Percentiles rank a stretch among this genome's conserved stretches.
These are phyloP conservation scores for Magnolia officinalis DNA, from an alignment of 164 flowering plant species.

Conservation along the genomic window DNA sequence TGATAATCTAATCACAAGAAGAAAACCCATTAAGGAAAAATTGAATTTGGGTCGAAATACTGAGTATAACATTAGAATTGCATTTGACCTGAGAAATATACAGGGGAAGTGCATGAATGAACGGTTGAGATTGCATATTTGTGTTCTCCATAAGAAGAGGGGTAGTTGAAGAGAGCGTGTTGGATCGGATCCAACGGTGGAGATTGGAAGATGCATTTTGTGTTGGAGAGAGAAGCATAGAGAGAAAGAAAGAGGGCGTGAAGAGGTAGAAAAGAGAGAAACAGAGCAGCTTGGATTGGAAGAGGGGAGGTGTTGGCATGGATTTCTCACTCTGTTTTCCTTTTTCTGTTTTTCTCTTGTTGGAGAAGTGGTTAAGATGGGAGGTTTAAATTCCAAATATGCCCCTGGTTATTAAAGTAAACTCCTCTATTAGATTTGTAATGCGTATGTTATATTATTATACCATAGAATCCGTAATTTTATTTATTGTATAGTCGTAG, in stretches of 20 bases:
- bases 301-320: slow-evolving; percentile 41
- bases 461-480: too few species aligned
- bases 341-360: neutral
- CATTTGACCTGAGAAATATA: slow-evolving; percentile 61
- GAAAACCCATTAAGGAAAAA: slow-evolving; percentile 14
- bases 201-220: slow-evolving; percentile 66
- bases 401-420: neutral
- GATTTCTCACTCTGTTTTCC: neutral
- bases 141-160: slow-evolving; percentile 76
- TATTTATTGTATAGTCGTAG: too few species aligned
- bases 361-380: neutral
- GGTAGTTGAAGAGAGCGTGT: slow-evolving; percentile 69
- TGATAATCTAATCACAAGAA: slow-evolving; percentile 51
- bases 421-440: neutral
- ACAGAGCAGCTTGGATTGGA: slow-evolving; percentile 76
- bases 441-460: too few species aligned
- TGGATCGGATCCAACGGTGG: slow-evolving; percentile 73
- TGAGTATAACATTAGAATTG: neutral
- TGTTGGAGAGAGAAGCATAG: slow-evolving; percentile 46
- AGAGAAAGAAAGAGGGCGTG: slow-evolving; percentile 57
- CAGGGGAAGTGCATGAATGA: slow-evolving; percentile 73
- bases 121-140: slow-evolving; percentile 70
- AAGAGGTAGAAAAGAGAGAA: slow-evolving; percentile 64
- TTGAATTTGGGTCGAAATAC: neutral
- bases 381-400: neutral